Evolutionary conservation across 1,284 basidiomycete species (phyloP), one percentile per base, ranked within the genome.

Genomic region (Xanthoconium separans): DNA sequence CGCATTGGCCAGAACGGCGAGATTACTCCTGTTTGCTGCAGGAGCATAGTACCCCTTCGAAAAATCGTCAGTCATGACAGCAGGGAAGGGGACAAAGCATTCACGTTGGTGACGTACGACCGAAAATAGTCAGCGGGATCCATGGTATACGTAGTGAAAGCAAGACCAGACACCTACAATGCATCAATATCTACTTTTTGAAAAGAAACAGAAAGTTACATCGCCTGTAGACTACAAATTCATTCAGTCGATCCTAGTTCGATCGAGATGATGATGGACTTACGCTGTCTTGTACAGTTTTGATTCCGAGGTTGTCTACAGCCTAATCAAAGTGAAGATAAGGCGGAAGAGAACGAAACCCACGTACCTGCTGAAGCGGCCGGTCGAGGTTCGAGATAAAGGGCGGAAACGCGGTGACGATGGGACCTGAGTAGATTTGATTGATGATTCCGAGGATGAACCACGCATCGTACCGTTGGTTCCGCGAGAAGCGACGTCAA

Each of bases 21-120:
- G 50, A 30, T 46, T 51, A 36, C 40, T 51, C 43, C 43, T 46
- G 29, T 33, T 29, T 15, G 50, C 50, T n/a, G 46, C 43, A 22
- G 50, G 36, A n/a, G 12, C 16, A 5, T 40, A 51, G 18, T 51
- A 51, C 10, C 24, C 41, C 43, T 51, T 20, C 18, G 9, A 11
- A 20, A 45, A 22, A 10, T 1, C 7, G 33, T 46, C 11, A 51
- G 42, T 18, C 3, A 3, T 4, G 3, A 27, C 6, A 20, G 2
- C 12, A 10, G 15, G 20, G 18, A n/a, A 3, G 45, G 13, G 8
- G 6, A 24, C 3, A 20, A 36, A 6, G 29, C 7, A 18, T 13
- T 46, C 36, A 51, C 50, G 11, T 51, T 51, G 29, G 50, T 29
- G 24, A n/a, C 43, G 30, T 51, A 51, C 36, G 50, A 51, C 27